Conservation (phyloP, 169 alveolate genomes). For the Plasmodium vinckei region DNA sequence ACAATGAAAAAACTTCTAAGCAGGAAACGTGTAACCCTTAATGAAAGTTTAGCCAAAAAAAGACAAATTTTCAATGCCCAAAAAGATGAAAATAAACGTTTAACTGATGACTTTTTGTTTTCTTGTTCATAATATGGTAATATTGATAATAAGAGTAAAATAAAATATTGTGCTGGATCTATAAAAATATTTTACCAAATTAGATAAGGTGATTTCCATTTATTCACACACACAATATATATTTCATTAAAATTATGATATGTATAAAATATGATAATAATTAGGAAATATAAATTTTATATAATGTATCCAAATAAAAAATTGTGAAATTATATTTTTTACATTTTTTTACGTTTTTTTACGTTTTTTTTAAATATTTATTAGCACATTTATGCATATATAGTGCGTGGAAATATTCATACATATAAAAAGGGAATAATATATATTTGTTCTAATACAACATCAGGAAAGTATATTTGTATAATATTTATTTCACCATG, state of each 20-base stretch:
- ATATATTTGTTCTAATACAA: too few species aligned
- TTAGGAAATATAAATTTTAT: not conserved
- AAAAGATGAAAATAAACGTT: conserved; percentile 7
- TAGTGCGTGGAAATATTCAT: too few species aligned
- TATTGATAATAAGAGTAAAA: conserved; percentile 13
- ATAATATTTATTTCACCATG: too few species aligned
- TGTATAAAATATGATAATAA: conserved; percentile 1
- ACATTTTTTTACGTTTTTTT: too few species aligned
- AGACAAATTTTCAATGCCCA: conserved; percentile 50
- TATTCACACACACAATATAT: too few species aligned
- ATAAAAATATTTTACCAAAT: conserved; percentile 7
- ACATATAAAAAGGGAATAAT: too few species aligned
- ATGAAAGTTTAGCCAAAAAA: conserved; percentile 52
- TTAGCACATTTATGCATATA: too few species aligned
- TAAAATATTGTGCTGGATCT: not conserved
- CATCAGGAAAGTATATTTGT: too few species aligned
- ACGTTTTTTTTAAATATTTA: too few species aligned
- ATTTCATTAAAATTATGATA: not conserved
- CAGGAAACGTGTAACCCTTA: conserved; percentile 60
- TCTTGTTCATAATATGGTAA: conserved; percentile 21
- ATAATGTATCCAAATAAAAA: too few species aligned
- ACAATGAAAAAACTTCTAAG: conserved; percentile 54
- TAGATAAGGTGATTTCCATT: not conserved
- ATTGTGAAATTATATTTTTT: too few species aligned
- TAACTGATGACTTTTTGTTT: conserved; percentile 44